Evolutionary conservation across 1,284 basidiomycete species (phyloP).

Genomic region (Rhodotorula sp.): DNA sequence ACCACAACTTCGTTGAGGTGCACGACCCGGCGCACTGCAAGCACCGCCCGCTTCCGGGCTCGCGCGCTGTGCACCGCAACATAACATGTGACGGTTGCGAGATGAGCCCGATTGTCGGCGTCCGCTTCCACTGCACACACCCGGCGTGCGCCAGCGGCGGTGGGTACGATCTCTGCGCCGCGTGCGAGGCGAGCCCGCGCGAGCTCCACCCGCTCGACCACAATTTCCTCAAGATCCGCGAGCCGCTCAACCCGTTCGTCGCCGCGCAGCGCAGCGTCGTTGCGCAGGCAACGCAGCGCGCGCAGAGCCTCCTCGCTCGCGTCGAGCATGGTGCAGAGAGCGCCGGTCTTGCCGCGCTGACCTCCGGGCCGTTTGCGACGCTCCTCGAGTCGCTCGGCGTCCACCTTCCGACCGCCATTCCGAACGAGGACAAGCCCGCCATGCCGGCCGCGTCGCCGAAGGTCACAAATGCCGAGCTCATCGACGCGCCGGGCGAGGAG

Average conservation of each 20-base stretch:
- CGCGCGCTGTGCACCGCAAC: conserved; percentile 25
- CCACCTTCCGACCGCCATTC: background rate
- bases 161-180: conserved; percentile 37
- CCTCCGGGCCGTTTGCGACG: conserved; percentile 15
- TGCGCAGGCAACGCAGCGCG: conserved; percentile 7
- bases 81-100: conserved; percentile 43
- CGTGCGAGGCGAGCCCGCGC: conserved; percentile 43
- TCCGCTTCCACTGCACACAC: conserved; percentile 46
- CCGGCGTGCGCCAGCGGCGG: conserved; percentile 28
- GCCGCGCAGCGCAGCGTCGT: background rate
- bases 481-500: conserved; percentile 8
- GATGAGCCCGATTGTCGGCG: conserved; percentile 38
- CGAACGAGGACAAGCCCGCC: background rate
- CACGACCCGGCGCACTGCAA: conserved; percentile 9
- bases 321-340: background rate
- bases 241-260: conserved; percentile 13
- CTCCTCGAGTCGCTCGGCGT: conserved; percentile 24
- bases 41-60: background rate
- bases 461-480: background rate
- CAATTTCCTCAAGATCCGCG: conserved; percentile 41
- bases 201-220: conserved; percentile 35
- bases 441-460: background rate
- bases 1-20: conserved; percentile 39
- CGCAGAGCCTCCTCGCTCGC: background rate
- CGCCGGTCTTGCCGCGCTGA: background rate